A percentile compares a stretch with the other conserved stretches of the same genome.
Conservation (phyloP, 2,329 filamentous ascomycete genomes). For the Sordariomycetes sp. region DNA sequence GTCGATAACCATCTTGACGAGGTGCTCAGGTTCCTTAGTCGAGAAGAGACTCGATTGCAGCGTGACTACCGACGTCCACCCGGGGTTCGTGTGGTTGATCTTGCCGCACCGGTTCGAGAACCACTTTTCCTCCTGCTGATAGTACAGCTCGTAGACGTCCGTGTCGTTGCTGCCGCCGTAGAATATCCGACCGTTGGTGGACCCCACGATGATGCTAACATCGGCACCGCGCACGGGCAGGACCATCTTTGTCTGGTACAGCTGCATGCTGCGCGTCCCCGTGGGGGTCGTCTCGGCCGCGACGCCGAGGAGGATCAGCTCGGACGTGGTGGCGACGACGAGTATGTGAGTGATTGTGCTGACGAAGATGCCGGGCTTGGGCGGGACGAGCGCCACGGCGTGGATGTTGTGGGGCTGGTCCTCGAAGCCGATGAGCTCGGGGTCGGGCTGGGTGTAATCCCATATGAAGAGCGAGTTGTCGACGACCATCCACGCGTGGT, state of each 20-base stretch:
- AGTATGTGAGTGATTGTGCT: constrained; percentile 75
- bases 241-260: constrained; percentile 84
- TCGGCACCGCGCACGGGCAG: constrained; percentile 64
- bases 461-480: constrained; percentile 94
- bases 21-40: constrained; percentile 42
- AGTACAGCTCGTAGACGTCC: constrained; percentile 87
- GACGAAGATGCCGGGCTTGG: constrained; percentile 79
- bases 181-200: constrained; percentile 82
- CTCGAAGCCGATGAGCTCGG: constrained; percentile 84
- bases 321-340: constrained; percentile 73
- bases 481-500: constrained; percentile 90
- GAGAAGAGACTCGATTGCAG: constrained; percentile 36
- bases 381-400: constrained; percentile 75
- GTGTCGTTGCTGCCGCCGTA: constrained; percentile 71
- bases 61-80: constrained; percentile 51
- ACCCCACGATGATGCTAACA: constrained; percentile 67
- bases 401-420: constrained; percentile 81
- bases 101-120: constrained; percentile 81
- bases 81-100: constrained; percentile 72
- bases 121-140: constrained; percentile 96
- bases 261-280: constrained; percentile 57
- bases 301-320: constrained; percentile 83
- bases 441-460: constrained; percentile 92
- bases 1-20: constrained; percentile 74
- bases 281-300: constrained; percentile 50